Evolutionary conservation across 108 stramenopile genomes (phyloP).

Genomic region (Nannochloropsis salina): DNA sequence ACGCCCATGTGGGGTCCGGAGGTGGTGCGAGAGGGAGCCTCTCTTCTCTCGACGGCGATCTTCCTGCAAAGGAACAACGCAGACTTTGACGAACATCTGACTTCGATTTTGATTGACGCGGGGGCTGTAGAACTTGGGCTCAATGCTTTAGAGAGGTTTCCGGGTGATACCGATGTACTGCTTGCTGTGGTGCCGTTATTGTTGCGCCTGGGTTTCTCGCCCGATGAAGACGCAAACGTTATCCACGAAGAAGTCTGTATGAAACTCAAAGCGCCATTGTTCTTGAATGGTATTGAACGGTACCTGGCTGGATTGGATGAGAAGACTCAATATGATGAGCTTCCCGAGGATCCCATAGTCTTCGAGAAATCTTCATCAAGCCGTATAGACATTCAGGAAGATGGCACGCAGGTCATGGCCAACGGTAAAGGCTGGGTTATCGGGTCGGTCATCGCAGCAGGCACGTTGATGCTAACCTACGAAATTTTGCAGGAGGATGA

Average conservation of each 20-base stretch:
- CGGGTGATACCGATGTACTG: neutral
- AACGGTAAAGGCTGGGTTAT: conserved; percentile 2
- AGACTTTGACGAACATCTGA: neutral
- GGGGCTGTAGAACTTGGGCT: neutral
- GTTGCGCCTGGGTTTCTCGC: neutral
- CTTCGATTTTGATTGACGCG: neutral
- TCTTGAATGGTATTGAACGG: neutral
- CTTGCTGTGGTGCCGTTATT: neutral
- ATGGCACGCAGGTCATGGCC: neutral
- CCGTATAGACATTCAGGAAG: neutral
- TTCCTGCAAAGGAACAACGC: neutral
- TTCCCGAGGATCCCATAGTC: neutral
- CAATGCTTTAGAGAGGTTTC: neutral
- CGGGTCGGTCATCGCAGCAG: neutral
- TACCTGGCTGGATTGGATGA: neutral
- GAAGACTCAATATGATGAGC: neutral
- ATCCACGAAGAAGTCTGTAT: neutral
- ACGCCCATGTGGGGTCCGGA: neutral
- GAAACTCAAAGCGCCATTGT: neutral
- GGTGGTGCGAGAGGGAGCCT: conserved; percentile 10
- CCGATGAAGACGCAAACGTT: neutral
- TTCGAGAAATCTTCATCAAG: neutral
- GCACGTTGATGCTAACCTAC: neutral
- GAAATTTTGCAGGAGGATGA: conserved; percentile 1
- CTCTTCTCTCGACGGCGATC: neutral